Evolutionary conservation across 2,329 filamentous ascomycete genomes (phyloP).

Genomic region (Nemania sp.): DNA sequence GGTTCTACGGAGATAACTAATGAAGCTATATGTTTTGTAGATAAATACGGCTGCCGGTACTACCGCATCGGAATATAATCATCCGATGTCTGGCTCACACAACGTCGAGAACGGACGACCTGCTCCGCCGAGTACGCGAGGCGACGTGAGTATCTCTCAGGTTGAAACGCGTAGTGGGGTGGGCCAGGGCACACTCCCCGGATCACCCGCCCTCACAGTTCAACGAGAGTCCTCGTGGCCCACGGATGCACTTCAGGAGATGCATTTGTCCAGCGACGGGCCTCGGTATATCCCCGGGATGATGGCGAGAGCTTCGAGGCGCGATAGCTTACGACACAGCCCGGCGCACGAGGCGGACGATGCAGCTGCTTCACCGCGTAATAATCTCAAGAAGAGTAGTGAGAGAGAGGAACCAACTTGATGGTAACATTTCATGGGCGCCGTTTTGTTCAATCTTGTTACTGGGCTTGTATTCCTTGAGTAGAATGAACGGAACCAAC

Average conservation of each 20-base stretch:
- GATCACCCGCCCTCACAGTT: conserved; percentile 27
- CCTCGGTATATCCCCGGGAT: conserved; percentile 74
- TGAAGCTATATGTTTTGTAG: conserved; percentile 35
- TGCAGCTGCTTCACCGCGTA: conserved; percentile 26
- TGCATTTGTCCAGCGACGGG: conserved; percentile 61
- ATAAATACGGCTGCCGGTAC: conserved; percentile 36
- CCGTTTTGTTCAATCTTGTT: background rate
- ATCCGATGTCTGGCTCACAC: conserved; percentile 11
- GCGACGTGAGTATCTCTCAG: conserved; percentile 23
- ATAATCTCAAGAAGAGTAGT: conserved; percentile 24
- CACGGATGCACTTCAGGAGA: conserved; percentile 46
- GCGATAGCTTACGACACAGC: conserved; percentile 46
- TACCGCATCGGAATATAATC: conserved; percentile 21
- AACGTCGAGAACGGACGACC: conserved; percentile 13
- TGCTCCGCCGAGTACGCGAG: conserved; percentile 24
- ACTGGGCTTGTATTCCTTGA: background rate
- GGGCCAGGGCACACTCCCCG: conserved; percentile 13
- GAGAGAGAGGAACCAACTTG: conserved; percentile 22
- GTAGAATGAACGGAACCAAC: background rate
- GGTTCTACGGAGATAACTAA: background rate
- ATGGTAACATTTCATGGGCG: background rate
- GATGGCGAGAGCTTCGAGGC: conserved; percentile 56
- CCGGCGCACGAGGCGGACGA: conserved; percentile 47
- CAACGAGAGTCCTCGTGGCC: conserved; percentile 44
- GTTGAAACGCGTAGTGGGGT: conserved; percentile 22